Base-by-base conservation (phyloP, 1,284 basidiomycete genomes). In the Rhodotorula glutinis region DNA sequence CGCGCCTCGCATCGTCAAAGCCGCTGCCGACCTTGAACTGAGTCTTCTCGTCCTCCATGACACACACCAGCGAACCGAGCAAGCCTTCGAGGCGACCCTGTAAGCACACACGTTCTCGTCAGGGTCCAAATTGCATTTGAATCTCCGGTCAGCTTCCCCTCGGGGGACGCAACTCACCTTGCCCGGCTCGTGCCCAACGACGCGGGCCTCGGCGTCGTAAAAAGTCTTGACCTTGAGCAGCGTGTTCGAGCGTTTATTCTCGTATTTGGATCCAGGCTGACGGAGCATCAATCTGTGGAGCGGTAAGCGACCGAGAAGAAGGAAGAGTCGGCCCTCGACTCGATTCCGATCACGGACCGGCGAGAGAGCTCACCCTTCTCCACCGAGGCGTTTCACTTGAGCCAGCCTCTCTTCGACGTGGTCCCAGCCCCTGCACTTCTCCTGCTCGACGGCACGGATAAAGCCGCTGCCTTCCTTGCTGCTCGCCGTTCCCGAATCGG, bases 181-280 rank as follows among this genome's bases (percentile, higher is more conserved):
- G 13, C 86, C 86, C 19, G 81, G 78, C 21, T 80, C 81, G 73
- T 87, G 82, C 0, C 84, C 85, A 10, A 82, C 83, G 7, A 88
- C 85, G 49, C 82, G 76, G 11, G 86, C 87, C 74, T 88, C 87
- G 9, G 85, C 86, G 70, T 87, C 86, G 73, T 85, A 84, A 77
- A 86, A 87, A 1, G 85, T 85, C 82, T 88, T 88, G 77, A 87
- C 81, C 75, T 88, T 88, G 57, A 85, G 78, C 8, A 87, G 77
- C 3, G 84, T 82, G 3, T 75, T 79, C 1, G 84, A 85, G 41
- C 86, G 81, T 40, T 78, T 77, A 10, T 82, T 82, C 73, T 86
- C 85, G 70, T 88, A 88, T 53, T 76, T 66, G 14, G 85, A 79
- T 0, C 75, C 77, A 11, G 86, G 82, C 65, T 82, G 80, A 21